Conservation (phyloP, 371 early-diverging fungal species). For the Phascolomyces articulosus region DNA sequence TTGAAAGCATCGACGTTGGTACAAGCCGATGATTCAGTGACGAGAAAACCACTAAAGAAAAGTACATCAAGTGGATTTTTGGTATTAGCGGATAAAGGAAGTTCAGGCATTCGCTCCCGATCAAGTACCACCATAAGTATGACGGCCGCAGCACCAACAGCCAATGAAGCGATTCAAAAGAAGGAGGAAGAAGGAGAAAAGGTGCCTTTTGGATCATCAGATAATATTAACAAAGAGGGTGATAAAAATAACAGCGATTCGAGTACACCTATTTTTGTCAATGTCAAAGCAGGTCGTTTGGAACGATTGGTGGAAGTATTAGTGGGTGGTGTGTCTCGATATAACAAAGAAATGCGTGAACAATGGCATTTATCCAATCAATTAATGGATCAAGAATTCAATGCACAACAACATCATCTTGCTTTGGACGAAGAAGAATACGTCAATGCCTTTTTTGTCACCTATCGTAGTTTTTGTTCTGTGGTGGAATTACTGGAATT, state of each 20-base stretch:
- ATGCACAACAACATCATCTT: constrained; percentile 17
- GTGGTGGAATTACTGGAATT: constrained; percentile 51
- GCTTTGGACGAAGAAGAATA: constrained; percentile 55
- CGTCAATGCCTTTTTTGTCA: constrained; percentile 53
- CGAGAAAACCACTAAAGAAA: constrained; percentile 6
- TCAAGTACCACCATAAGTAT: constrained; percentile 19
- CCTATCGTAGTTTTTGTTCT: constrained; percentile 61
- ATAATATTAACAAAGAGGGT: neutral
- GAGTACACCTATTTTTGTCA: constrained; percentile 17
- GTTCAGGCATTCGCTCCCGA: constrained; percentile 22
- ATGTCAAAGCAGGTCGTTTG: constrained; percentile 58
- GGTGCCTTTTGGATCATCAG: no score
- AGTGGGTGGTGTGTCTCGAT: constrained; percentile 51
- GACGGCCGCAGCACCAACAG: neutral
- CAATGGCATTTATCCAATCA: constrained; percentile 41
- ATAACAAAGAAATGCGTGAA: constrained; percentile 40
- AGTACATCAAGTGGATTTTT: constrained; percentile 24
- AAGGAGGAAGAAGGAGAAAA: constrained; percentile 10
- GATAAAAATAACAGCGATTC: neutral
- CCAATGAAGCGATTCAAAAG: constrained; percentile 4
- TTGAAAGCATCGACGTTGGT: constrained; percentile 33
- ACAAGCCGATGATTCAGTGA: constrained; percentile 15
- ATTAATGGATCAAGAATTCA: constrained; percentile 12
- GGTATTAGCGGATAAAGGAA: constrained; percentile 22
- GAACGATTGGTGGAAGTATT: constrained; percentile 56